Percentiles rank a stretch among this genome's conserved stretches.
phyloP scores from a whole-genome alignment of 371 early-diverging fungal genomes.

The Dinochytrium kinnereticum region DNA sequence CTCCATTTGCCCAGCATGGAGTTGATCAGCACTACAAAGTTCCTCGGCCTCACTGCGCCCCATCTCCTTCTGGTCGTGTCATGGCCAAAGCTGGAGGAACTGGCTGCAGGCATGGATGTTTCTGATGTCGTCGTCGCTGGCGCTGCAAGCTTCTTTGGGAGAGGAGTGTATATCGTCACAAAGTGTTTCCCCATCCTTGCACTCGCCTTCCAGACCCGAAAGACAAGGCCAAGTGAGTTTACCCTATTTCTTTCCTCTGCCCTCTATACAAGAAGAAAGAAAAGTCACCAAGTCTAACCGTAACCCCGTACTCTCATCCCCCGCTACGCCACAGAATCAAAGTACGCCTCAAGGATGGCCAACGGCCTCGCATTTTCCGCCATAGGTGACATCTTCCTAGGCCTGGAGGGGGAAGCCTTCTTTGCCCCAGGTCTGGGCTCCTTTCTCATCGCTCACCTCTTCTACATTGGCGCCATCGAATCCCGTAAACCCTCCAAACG shows the following conservation, averaged over 20 bases:
- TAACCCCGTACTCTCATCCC: background rate
- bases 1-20: background rate
- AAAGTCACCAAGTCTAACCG: no score
- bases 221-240: background rate
- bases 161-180: background rate
- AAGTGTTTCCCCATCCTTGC: background rate
- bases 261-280: no score
- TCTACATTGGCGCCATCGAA: background rate
- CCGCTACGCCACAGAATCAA: background rate
- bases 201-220: background rate
- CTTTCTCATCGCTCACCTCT: slow-evolving; percentile 11
- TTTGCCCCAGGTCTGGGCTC: background rate
- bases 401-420: background rate
- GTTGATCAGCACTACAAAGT: background rate
- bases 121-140: no score
- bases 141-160: background rate
- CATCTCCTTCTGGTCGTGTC: background rate
- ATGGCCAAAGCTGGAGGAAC: no score
- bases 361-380: background rate
- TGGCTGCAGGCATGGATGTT: no score
- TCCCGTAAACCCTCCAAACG: background rate
- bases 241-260: no score
- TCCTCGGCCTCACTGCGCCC: background rate
- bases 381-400: background rate
- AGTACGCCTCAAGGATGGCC: background rate